A percentile compares a stretch with the other conserved stretches of the same genome.
Evolutionary conservation across 768 basidiomycete genomes (phyloP).

Genomic region (Boletellus ananas): DNA sequence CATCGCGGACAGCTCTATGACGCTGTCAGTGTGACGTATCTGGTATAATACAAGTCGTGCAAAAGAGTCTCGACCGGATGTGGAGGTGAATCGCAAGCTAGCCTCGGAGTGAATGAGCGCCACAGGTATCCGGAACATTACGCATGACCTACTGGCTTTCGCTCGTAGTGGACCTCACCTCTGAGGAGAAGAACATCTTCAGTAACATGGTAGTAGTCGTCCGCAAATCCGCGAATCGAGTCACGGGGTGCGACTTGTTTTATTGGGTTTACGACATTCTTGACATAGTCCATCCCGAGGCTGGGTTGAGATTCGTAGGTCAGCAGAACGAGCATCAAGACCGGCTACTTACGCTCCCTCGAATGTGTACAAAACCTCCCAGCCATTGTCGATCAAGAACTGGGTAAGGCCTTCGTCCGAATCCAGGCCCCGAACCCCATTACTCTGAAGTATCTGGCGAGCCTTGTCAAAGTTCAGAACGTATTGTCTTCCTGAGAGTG

Average conservation of each 20-base stretch:
- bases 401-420: conserved; percentile 30
- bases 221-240: conserved; percentile 37
- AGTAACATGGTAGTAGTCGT: conserved; percentile 34
- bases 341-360: conserved; percentile 34
- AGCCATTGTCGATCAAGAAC: conserved; percentile 32
- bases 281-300: conserved; percentile 41
- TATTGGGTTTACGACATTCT: conserved; percentile 39
- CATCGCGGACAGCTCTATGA: conserved; percentile 26
- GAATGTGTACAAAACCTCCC: conserved; percentile 36
- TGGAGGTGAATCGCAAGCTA: conserved; percentile 32
- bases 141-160: conserved; percentile 35
- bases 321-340: neutral
- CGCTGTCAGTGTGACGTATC: conserved; percentile 26
- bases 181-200: conserved; percentile 39
- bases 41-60: conserved; percentile 31
- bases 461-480: conserved; percentile 22
- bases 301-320: conserved; percentile 20
- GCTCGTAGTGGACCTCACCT: conserved; percentile 38
- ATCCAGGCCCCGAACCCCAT: conserved; percentile 11
- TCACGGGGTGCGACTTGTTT: conserved; percentile 34
- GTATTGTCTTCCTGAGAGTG: conserved; percentile 17
- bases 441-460: conserved; percentile 14
- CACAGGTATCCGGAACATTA: neutral
- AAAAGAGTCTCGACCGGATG: conserved; percentile 30
- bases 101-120: conserved; percentile 24